Base-by-base conservation (phyloP, 2,329 filamentous ascomycete species). In the Aspergillus awamori region DNA sequence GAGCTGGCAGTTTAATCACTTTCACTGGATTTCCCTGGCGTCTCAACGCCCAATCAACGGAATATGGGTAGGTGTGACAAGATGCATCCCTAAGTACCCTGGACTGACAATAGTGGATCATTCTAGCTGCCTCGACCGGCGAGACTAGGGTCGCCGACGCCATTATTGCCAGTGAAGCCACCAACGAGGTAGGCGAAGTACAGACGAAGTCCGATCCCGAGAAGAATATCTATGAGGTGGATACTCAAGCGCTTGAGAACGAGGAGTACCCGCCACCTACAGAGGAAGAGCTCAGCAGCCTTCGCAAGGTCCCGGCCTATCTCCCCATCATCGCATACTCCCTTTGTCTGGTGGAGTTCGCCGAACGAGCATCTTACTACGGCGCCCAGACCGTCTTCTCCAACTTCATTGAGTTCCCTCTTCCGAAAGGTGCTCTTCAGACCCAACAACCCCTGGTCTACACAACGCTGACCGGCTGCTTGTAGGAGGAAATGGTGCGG, bases 371-470 rank as follows among this genome's bases (percentile, higher is more conserved):
- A 2, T 87, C 84, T 0, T 88, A 84, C 77, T 87, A 86, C 68
- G 86, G 85, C 62, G 78, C 82, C 5, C 79, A 83, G 63, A 82
- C 81, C 0, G 74, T 84, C 7, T 86, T 87, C 70, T 80, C 79
- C 63, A 89, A 89, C 70, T 89, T 83, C 67, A 82, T 89, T 68
- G 84, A 89, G 66, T 83, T 84, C 8, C 82, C 84, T 3, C 70
- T 90, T 4, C 87, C 87, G 1, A 63, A 72, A 2, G 81, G 79
- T 72, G 60, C 28, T 49, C 24, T 22, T 15, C 87, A 8, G 84
- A 84, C 4, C 55, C 67, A 2, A 1, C 11, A 3, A 22, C 11
- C 5, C 6, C 2, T 8, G 5, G n/a, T 20, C 22, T n/a, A 5
- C 13, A n/a, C 10, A 5, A 1, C 10, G 5, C 39, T 54, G 8